phyloP scores from a whole-genome alignment of 2,329 filamentous ascomycete species.

The Aspergillus sergii region DNA sequence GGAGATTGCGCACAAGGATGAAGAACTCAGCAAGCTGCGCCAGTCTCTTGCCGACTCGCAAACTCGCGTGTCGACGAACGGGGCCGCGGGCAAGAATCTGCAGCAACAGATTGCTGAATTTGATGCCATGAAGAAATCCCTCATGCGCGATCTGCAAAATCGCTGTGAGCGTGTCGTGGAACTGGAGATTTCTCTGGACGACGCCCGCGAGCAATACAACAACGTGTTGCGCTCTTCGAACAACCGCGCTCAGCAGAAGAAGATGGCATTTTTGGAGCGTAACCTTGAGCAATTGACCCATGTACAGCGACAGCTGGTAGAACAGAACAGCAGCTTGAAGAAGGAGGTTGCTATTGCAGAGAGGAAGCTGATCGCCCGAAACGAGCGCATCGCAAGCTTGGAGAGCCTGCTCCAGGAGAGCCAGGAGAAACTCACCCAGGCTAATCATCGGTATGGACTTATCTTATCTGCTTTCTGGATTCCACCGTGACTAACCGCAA shows the following conservation, averaged over 20 bases:
- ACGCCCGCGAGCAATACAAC: constrained; percentile 98
- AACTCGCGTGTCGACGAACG: constrained; percentile 59
- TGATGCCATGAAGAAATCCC: constrained; percentile 98
- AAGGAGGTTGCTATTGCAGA: constrained; percentile 99
- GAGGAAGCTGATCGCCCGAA: constrained; percentile 92
- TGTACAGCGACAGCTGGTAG: constrained; percentile 94
- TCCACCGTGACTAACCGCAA: constrained; percentile 13
- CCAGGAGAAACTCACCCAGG: constrained; percentile 96
- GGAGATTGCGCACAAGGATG: constrained; percentile 73
- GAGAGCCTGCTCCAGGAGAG: constrained; percentile 92
- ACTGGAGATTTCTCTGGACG: constrained; percentile 94
- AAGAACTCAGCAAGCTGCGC: constrained; percentile 82
- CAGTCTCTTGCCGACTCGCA: constrained; percentile 74
- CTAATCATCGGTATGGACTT: constrained; percentile 85
- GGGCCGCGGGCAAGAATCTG: constrained; percentile 72
- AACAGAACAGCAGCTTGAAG: constrained; percentile 96
- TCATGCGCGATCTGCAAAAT: constrained; percentile 98
- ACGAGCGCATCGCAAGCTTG: constrained; percentile 93
- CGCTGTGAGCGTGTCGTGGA: constrained; percentile 97
- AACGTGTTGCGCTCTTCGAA: constrained; percentile 95
- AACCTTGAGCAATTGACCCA: constrained; percentile 97
- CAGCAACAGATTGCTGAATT: constrained; percentile 99
- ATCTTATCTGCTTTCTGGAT: constrained; percentile 9
- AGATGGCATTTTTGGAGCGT: constrained; percentile 98
- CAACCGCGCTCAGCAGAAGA: constrained; percentile 99